Evolutionary conservation across 495 filamentous ascomycete genomes (phyloP).

Genomic region (Aspergillus homomorphus): DNA sequence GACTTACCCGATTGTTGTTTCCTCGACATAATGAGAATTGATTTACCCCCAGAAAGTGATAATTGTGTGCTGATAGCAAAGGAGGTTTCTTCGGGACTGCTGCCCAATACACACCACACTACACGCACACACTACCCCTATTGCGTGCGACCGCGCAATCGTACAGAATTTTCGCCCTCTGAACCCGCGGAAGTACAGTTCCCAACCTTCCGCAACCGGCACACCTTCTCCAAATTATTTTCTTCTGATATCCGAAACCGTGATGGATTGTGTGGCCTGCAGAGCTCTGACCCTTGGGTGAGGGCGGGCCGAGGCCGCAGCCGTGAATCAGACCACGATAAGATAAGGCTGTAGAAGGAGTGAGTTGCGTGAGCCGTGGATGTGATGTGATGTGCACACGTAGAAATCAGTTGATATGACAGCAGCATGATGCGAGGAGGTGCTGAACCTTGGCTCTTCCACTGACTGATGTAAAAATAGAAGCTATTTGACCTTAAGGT

Average conservation of each 20-base stretch:
- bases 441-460: no score
- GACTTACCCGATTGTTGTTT: not conserved
- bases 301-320: not conserved
- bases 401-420: not conserved
- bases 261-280: not conserved
- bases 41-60: not conserved
- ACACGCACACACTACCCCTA: no score
- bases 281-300: not conserved
- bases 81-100: not conserved
- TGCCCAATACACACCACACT: not conserved
- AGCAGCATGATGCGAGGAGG: not conserved
- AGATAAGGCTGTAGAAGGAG: not conserved
- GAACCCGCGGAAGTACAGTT: no score
- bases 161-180: not conserved
- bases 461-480: no score
- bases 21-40: not conserved
- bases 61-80: not conserved
- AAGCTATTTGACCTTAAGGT: no score
- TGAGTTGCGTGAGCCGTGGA: no score
- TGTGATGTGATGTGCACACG: not conserved
- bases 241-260: not conserved
- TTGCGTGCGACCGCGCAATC: not conserved
- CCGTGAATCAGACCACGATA: not conserved
- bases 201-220: not conserved
- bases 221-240: not conserved